Evolutionary conservation across 1,139 yeast genomes (phyloP).

Genomic region (Candida pseudoviswanathii): DNA sequence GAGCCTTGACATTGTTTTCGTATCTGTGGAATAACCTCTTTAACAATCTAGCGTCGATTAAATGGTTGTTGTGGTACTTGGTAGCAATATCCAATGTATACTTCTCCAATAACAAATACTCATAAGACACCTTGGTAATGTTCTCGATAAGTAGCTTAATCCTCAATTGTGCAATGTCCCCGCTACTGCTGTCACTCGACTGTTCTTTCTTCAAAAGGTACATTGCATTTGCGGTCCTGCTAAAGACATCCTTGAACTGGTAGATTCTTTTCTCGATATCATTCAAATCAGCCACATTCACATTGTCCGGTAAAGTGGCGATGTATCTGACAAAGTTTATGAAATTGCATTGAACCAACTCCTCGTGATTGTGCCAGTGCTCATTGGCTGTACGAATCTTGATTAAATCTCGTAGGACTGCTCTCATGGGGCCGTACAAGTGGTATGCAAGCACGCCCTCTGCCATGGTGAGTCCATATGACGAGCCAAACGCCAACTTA

Average conservation of each 20-base stretch:
- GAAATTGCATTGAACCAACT: conserved; percentile 41
- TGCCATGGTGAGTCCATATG: conserved; percentile 19
- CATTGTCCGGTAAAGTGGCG: conserved; percentile 31
- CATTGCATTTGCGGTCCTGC: conserved; percentile 28
- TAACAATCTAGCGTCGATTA: conserved; percentile 30
- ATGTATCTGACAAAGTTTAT: conserved; percentile 42
- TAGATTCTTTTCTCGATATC: conserved; percentile 31
- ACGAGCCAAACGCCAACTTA: neutral
- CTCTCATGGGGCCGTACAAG: conserved; percentile 28
- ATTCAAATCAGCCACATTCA: conserved; percentile 19
- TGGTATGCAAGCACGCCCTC: conserved; percentile 40
- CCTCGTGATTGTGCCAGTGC: conserved; percentile 30
- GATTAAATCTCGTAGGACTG: conserved; percentile 30
- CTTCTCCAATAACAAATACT: conserved; percentile 43
- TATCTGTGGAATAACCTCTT: conserved; percentile 26
- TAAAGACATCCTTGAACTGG: conserved; percentile 30
- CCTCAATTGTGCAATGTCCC: conserved; percentile 17
- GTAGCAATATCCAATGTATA: conserved; percentile 42
- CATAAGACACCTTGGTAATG: conserved; percentile 42
- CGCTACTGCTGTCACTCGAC: conserved; percentile 27
- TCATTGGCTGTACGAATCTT: conserved; percentile 14
- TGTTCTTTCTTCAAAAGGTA: conserved; percentile 34
- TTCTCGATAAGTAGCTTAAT: conserved; percentile 28
- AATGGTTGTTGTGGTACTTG: conserved; percentile 36
- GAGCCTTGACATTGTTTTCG: conserved; percentile 17